These are phyloP conservation scores for Fusarium sp. DNA, from an alignment of 2,329 filamentous ascomycete genomes.

Conservation along the genomic window DNA sequence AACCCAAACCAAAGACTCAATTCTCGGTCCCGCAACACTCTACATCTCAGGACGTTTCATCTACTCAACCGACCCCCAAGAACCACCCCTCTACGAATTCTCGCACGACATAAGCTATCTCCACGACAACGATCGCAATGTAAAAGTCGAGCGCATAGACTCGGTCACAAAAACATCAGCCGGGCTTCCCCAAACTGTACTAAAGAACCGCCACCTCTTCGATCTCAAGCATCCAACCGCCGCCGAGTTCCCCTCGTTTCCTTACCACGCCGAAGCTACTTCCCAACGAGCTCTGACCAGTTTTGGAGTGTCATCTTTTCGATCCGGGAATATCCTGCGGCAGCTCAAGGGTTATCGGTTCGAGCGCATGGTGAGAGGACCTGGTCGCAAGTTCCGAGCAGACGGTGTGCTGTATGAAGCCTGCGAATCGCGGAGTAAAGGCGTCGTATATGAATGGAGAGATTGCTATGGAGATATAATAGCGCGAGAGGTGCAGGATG, in stretches of 20 bases:
- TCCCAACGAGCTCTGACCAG: slow-evolving; percentile 45
- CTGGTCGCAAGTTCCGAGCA: slow-evolving; percentile 38
- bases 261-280: slow-evolving; percentile 48
- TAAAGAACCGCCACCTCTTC: slow-evolving; percentile 49
- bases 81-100: slow-evolving; percentile 51
- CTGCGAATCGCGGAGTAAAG: slow-evolving; percentile 36
- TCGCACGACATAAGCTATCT: slow-evolving; percentile 50
- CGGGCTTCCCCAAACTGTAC: slow-evolving; percentile 41
- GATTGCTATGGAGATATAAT: slow-evolving; percentile 43
- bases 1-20: slow-evolving; percentile 9
- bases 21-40: slow-evolving; percentile 48
- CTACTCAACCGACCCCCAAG: slow-evolving; percentile 44
- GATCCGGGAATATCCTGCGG: slow-evolving; percentile 35
- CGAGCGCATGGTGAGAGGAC: slow-evolving; percentile 43
- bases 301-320: slow-evolving; percentile 46
- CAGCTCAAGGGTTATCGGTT: slow-evolving; percentile 44
- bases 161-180: slow-evolving; percentile 37
- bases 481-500: slow-evolving; percentile 48
- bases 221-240: slow-evolving; percentile 49
- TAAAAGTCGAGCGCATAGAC: slow-evolving; percentile 49
- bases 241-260: slow-evolving; percentile 45
- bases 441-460: slow-evolving; percentile 50
- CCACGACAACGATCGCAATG: slow-evolving; percentile 46
- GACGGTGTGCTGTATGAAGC: slow-evolving; percentile 46
- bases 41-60: slow-evolving; percentile 50